Conservation (phyloP, 1,284 basidiomycete species). For the Sanghuangporus baumii region DNA sequence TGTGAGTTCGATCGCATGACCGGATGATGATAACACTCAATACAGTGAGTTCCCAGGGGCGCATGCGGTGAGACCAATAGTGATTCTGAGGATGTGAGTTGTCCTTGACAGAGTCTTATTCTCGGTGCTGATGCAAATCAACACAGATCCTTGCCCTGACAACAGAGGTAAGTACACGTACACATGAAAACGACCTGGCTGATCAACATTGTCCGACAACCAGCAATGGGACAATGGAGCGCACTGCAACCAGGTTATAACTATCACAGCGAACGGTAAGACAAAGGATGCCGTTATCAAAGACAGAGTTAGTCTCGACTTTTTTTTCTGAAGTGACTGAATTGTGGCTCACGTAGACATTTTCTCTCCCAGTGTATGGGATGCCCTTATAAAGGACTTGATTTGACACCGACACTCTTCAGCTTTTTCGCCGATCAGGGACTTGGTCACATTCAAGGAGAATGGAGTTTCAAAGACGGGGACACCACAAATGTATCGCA, state of each 20-base stretch:
- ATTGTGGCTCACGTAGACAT: background rate
- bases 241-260: constrained; percentile 7
- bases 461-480: constrained; percentile 2
- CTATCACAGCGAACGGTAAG: background rate
- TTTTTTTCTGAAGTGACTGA: background rate
- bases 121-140: background rate
- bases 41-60: background rate
- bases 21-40: no score
- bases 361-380: constrained; percentile 48
- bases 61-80: constrained; percentile 4
- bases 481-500: constrained; percentile 13
- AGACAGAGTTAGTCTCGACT: background rate
- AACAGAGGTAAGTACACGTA: background rate
- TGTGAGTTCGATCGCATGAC: background rate
- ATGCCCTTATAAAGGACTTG: constrained; percentile 63
- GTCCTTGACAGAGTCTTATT: background rate
- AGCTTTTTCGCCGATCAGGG: background rate
- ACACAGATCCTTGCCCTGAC: constrained; percentile 1
- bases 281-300: background rate
- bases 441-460: background rate
- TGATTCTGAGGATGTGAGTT: background rate
- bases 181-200: background rate
- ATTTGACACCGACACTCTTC: constrained; percentile 8
- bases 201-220: background rate
- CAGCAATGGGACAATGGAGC: background rate